Base-by-base conservation (phyloP, 257 asterid species). In the Plantago elongata region DNA sequence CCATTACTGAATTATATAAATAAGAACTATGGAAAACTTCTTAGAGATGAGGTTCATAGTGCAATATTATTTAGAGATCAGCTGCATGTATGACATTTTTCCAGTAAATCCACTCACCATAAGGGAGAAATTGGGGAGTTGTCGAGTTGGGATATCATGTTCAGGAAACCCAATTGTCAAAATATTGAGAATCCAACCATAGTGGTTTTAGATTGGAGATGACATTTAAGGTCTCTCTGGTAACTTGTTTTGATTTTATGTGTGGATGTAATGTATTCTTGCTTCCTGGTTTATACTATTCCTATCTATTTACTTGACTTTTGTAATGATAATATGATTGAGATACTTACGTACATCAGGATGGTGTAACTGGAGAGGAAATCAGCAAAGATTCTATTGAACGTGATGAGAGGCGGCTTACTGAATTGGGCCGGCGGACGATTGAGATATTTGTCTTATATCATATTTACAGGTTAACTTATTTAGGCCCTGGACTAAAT, bases 371-470 rank as follows among this genome's bases (percentile, higher is more conserved):
- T 45, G 99, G 94, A 42, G 96, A 93, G 75, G 94, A 87, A 62
- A 77, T 87, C 61, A 87, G 81, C 72, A 83, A 82, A 76, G 93
- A 90, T 72, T 83, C 90, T 66, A 74, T 83, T 67, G 95, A 83
- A 63, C 83, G 87, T 40, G 97, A 87, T 59, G 96, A 90, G 84
- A 87, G 94, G 77, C 79, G 97, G 59, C 88, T 93, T 49, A 87
- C 97, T 75, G 96, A 87, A 77, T 77, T 93, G 73, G 99, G 99
- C 64, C 91, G 97, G 45, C 83, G 96, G 61, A 93, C 99, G 61
- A 85, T 93, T 69, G 99, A 93, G 79, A 85, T 85, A 74, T 89
- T 89, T 73, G 83, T 89, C 65, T 82, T 93, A 13, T 87, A 84
- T 61, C 96, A 93, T 66, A 82, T 93, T 61, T 93, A 84, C 80